phyloP scores from a whole-genome alignment of 768 basidiomycete genomes.

The Lanmaoa rubissima region DNA sequence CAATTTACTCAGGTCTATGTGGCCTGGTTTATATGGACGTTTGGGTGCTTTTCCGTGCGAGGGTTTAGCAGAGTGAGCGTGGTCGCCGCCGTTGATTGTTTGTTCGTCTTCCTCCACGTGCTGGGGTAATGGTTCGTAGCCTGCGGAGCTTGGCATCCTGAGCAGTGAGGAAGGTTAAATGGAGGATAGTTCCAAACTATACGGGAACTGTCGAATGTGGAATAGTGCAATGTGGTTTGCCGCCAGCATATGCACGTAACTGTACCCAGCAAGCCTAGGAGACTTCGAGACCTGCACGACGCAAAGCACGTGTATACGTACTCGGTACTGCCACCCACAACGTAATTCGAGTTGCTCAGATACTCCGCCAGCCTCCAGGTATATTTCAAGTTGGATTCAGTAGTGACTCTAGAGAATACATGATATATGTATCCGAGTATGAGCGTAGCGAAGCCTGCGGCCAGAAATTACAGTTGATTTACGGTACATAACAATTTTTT shows the following conservation, averaged over 20 bases:
- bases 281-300: not conserved
- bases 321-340: conserved; percentile 25
- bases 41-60: conserved; percentile 29
- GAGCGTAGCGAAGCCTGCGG: no score
- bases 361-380: no score
- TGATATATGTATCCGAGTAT: not conserved
- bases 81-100: conserved; percentile 34
- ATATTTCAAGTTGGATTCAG: not conserved
- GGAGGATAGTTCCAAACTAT: not conserved
- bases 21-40: conserved; percentile 48
- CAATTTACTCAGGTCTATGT: conserved; percentile 76
- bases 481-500: no score
- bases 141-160: conserved; percentile 43
- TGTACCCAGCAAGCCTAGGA: conserved; percentile 7
- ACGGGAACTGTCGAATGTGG: conserved; percentile 3
- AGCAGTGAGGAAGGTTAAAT: not conserved
- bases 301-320: conserved; percentile 6
- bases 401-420: not conserved
- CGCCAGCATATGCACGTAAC: conserved; percentile 12
- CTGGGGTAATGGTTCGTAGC: conserved; percentile 48
- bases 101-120: conserved; percentile 39
- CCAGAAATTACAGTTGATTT: no score
- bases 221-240: conserved; percentile 15
- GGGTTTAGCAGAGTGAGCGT: conserved; percentile 24
- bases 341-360: not conserved